phyloP scores from a whole-genome alignment of 345 rosid genomes.

The Nephelium lappaceum region DNA sequence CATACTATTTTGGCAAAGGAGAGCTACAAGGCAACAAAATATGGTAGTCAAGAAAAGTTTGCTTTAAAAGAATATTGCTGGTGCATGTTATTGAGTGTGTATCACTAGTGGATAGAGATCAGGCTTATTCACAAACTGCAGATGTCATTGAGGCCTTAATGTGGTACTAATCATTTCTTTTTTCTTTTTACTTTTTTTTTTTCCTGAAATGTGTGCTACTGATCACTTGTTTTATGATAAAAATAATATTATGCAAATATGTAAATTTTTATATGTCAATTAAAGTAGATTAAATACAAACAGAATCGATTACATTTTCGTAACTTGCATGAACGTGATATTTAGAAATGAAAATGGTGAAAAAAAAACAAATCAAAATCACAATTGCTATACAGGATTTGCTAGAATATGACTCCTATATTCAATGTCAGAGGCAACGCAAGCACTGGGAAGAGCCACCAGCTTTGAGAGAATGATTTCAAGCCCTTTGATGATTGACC shows the following conservation, averaged over 20 bases:
- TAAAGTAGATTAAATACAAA: not conserved
- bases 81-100: not conserved
- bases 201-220: not conserved
- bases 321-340: not conserved
- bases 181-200: not conserved
- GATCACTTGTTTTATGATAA: not conserved
- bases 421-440: slow-evolving; percentile 19
- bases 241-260: not conserved
- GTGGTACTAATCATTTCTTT: not conserved
- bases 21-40: not conserved
- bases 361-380: not conserved
- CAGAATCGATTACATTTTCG: not conserved
- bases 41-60: not conserved
- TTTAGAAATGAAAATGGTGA: not conserved
- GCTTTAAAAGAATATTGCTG: not conserved
- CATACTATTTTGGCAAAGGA: not conserved
- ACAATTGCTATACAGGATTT: not conserved
- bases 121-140: not conserved
- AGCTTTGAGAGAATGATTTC: slow-evolving; percentile 21
- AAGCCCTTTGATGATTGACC: slow-evolving; percentile 27
- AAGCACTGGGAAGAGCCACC: slow-evolving; percentile 38
- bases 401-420: slow-evolving; percentile 23
- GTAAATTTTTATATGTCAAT: not conserved
- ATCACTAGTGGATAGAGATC: not conserved
- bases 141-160: not conserved